Percentiles rank a stretch among this genome's conserved stretches.
These are phyloP conservation scores for Setaria italica DNA, from an alignment of 202 grass and related monocot genomes.

Conservation along the genomic window DNA sequence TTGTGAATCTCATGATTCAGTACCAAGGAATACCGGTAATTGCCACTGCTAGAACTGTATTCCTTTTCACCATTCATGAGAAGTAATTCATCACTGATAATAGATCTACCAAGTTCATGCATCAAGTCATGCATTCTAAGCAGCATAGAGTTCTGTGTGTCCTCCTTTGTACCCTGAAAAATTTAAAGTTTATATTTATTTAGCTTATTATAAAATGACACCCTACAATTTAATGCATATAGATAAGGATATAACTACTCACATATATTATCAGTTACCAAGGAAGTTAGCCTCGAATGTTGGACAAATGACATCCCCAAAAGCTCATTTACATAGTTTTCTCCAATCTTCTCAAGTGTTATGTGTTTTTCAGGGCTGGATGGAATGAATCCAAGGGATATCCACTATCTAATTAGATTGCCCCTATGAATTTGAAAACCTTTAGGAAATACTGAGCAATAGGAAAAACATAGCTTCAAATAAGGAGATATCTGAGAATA, in stretches of 20 bases:
- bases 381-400: conserved; percentile 6
- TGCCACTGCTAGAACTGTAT: neutral
- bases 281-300: neutral
- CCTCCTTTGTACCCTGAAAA: neutral
- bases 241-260: neutral
- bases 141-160: neutral
- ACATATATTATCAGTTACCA: neutral
- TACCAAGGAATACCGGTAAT: conserved; percentile 2
- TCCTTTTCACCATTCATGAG: neutral
- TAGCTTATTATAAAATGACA: neutral
- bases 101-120: conserved; percentile 10
- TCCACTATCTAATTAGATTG: neutral
- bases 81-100: neutral
- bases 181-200: neutral
- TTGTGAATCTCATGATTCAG: neutral
- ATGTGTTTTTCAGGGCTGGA: neutral
- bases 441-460: conserved; percentile 17
- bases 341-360: conserved; percentile 8
- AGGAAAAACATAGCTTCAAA: conserved; percentile 8
- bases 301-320: conserved; percentile 9
- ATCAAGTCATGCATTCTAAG: conserved; percentile 23
- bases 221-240: neutral
- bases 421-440: neutral
- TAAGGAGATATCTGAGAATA: neutral
- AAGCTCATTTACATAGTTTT: conserved; percentile 4